Percentiles rank a stretch among this genome's conserved stretches.
Conservation (phyloP, 2,329 filamentous ascomycete genomes). For the Fusarium temperatum region DNA sequence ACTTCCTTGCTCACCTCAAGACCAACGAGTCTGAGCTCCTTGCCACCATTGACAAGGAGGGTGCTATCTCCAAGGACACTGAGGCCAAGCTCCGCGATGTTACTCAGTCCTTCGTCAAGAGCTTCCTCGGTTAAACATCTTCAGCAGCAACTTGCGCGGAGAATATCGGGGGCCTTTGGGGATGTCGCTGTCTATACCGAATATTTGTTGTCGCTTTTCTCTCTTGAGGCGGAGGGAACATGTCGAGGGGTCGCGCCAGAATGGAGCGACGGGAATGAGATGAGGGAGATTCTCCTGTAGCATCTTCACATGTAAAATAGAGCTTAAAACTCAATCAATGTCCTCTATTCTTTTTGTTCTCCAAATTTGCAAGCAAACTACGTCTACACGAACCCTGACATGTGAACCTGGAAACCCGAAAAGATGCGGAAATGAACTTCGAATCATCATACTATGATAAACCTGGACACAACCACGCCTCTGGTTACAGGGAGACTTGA, state of each 20-base stretch:
- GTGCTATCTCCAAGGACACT: conserved; percentile 92
- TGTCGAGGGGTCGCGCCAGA: conserved; percentile 57
- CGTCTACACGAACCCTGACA: not conserved
- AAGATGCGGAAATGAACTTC: not conserved
- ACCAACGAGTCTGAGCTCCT: conserved; percentile 88
- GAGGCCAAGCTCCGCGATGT: conserved; percentile 84
- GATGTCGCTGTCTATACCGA: conserved; percentile 60
- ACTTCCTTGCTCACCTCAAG: conserved; percentile 93
- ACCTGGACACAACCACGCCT: not conserved
- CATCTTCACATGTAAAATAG: conserved; percentile 71
- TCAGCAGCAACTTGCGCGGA: conserved; percentile 43
- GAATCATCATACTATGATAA: not conserved
- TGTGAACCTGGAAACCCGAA: not conserved
- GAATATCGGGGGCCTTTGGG: conserved; percentile 46
- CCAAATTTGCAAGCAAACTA: not conserved
- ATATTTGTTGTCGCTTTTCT: conserved; percentile 56
- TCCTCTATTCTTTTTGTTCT: conserved; percentile 69
- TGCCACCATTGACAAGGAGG: conserved; percentile 92
- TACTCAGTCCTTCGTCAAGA: conserved; percentile 87
- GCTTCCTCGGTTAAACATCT: conserved; percentile 72
- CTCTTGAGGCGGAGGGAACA: conserved; percentile 57
- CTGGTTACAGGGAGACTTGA: not conserved
- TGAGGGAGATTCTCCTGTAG: conserved; percentile 57
- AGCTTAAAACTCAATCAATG: conserved; percentile 68
- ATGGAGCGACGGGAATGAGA: conserved; percentile 55